These are phyloP conservation scores for Leishmania tarentolae DNA, from an alignment of 208 protist species.

Conservation along the genomic window DNA sequence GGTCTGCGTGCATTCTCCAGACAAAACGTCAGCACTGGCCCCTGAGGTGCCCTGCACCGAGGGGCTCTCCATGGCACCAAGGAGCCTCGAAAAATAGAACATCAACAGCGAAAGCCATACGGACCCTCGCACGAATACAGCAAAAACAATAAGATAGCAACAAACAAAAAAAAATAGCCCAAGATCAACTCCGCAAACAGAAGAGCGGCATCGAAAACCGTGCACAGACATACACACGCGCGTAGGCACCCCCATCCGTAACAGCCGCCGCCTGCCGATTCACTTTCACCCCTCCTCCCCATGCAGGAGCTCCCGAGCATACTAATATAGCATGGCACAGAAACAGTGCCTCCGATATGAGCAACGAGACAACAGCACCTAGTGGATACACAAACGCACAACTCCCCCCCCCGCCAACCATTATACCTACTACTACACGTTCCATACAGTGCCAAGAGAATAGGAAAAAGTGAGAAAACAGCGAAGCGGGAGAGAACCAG, in stretches of 20 bases:
- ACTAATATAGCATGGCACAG: too few species aligned
- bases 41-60: neutral
- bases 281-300: neutral
- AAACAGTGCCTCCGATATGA: neutral
- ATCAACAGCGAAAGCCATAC: neutral
- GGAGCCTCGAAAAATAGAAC: neutral
- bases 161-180: neutral
- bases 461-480: constrained; percentile 1
- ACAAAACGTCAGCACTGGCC: neutral
- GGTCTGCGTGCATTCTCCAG: neutral
- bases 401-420: neutral
- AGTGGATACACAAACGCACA: neutral
- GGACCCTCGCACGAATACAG: neutral
- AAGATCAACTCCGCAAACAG: neutral
- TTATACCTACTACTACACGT: neutral
- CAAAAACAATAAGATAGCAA: neutral
- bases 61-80: neutral
- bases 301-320: neutral
- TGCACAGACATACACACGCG: neutral
- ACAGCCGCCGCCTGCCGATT: neutral
- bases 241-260: neutral
- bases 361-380: neutral
- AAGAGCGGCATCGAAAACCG: neutral
- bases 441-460: neutral
- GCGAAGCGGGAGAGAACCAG: neutral